These are phyloP conservation scores for Kwoniella newhampshirensis DNA, from an alignment of 768 basidiomycete genomes.

Conservation along the genomic window DNA sequence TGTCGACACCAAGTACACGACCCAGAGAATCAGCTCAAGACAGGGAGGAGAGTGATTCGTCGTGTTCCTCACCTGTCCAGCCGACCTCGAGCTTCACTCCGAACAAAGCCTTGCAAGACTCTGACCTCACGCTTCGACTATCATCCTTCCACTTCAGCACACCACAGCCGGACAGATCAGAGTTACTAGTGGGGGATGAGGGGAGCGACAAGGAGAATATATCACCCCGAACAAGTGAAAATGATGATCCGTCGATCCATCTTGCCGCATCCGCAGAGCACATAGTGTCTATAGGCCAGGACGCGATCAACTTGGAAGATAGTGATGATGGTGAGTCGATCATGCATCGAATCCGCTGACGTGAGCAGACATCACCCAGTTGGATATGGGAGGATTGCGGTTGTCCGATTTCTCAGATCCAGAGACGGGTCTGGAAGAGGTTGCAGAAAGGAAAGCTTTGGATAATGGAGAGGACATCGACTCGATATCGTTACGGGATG, in stretches of 20 bases:
- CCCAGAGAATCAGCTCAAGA: conserved; percentile 5
- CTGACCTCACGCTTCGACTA: conserved; percentile 35
- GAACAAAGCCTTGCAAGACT: conserved; percentile 2
- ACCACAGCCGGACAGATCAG: conserved; percentile 1
- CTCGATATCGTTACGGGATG: too few species aligned
- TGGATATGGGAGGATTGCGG: conserved; percentile 41
- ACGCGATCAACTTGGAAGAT: neutral
- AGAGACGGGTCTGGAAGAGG: conserved; percentile 16
- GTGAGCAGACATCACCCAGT: conserved; percentile 9
- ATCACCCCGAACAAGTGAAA: neutral
- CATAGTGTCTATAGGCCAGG: conserved; percentile 2
- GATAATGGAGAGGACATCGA: neutral
- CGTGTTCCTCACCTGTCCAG: neutral
- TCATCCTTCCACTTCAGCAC: conserved; percentile 22
- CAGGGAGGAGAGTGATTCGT: conserved; percentile 16
- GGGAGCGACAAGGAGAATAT: conserved; percentile 45
- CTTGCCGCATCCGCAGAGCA: neutral
- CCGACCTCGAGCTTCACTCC: neutral
- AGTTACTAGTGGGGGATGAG: conserved; percentile 5
- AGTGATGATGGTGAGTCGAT: conserved; percentile 14
- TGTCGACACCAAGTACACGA: conserved; percentile 11
- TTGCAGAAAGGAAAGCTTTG: neutral
- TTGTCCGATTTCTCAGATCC: conserved; percentile 44
- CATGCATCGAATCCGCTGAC: neutral
- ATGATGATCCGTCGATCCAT: neutral